Evolutionary conservation across 2,329 filamentous ascomycete genomes (phyloP).

Genomic region (Didymella segeticola): DNA sequence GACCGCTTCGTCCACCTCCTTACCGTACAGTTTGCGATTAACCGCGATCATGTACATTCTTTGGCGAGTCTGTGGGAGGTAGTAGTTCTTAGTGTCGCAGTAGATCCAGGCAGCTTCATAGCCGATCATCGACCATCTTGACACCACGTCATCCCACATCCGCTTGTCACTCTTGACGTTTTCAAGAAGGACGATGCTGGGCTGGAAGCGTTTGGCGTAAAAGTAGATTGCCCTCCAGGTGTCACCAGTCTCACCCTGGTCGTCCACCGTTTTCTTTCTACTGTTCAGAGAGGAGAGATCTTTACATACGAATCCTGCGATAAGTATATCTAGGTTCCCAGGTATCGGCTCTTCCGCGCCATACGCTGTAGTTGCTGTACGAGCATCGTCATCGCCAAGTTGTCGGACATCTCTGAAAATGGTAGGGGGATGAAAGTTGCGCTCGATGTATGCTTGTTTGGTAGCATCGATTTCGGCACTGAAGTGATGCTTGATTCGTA

Average conservation of each 20-base stretch:
- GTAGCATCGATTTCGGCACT: conserved; percentile 55
- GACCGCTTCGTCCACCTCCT: conserved; percentile 19
- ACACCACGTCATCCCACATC: conserved; percentile 64
- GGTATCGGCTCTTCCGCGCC: conserved; percentile 67
- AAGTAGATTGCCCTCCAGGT: conserved; percentile 69
- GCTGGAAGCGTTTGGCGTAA: conserved; percentile 63
- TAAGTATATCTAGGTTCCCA: conserved; percentile 65
- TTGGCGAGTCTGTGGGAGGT: conserved; percentile 70
- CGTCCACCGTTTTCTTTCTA: conserved; percentile 57
- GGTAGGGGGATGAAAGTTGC: conserved; percentile 53
- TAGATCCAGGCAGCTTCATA: conserved; percentile 61
- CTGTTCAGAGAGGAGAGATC: conserved; percentile 75
- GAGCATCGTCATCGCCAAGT: conserved; percentile 55
- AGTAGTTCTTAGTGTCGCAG: conserved; percentile 74
- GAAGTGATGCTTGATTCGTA: conserved; percentile 50
- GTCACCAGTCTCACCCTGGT: conserved; percentile 68
- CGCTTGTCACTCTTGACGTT: conserved; percentile 65
- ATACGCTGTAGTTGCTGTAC: conserved; percentile 67
- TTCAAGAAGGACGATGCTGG: conserved; percentile 72
- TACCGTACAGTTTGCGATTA: conserved; percentile 34
- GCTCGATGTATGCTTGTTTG: conserved; percentile 57
- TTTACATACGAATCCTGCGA: conserved; percentile 78
- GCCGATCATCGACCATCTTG: conserved; percentile 56
- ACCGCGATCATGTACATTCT: conserved; percentile 58
- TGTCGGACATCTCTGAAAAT: conserved; percentile 56